Base-by-base conservation (phyloP, 164 flowering plant species). In the Sextonia rubra region DNA sequence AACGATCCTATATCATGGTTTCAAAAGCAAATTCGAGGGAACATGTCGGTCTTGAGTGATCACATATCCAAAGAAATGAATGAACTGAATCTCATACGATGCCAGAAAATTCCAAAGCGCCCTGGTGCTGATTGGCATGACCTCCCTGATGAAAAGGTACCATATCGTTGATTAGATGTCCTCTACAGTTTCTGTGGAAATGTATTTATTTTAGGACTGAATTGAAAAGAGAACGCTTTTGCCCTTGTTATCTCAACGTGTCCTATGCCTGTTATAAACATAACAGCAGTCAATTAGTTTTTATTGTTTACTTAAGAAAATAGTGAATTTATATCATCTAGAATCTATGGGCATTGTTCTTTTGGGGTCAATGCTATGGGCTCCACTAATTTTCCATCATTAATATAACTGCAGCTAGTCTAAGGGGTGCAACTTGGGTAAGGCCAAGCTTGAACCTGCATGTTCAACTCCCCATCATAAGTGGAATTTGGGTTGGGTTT, bases 61-160 rank as follows among this genome's bases (percentile, higher is more conserved):
- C 98, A 94, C 73, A 85, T 94, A 66, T 85, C 97, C n/a, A 92
- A 94, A 77, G 97, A 94, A 78, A 93, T 93, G 98, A 91, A 91
- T 74, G 98, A 90, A 77, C 76, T 93, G 44, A 93, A 93, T 80
- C 77, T 86, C 29, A 90, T 88, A 49, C 77, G 98, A 70, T 93
- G 97, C 71, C 90, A 87, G 75, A 84, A 74, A 72, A 90, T 93
- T 68, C 98, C 98, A 62, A 92, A 88, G 79, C 86, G 91, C 0
- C 93, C 97, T 3, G 98, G 97, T 75, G 84, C 97, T 67, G 98
- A 94, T 86, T 94, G 98, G 98, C 97, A 79, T 72, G 86, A 86
- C 60, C 97, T 94, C 23, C 97, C 97, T 3, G 91, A 89, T 55
- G 97, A 92, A 67, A 92, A 94, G 97, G 98, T 90, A 49, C 56